phyloP scores from a whole-genome alignment of 1,284 basidiomycete genomes.

The Ustilago esculenta region DNA sequence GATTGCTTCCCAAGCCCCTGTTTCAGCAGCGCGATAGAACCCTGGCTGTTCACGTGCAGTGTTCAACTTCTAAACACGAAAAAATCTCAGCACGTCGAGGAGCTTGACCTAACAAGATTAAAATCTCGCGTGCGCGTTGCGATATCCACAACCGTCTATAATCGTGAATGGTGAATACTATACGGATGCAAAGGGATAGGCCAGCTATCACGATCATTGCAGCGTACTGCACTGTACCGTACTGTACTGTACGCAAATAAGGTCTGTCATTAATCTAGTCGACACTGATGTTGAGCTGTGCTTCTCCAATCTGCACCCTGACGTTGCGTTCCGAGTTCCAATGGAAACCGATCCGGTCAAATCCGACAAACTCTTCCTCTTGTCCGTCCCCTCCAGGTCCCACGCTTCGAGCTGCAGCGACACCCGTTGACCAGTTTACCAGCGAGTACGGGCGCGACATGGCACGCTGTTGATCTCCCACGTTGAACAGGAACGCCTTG shows the following conservation, averaged over 20 bases:
- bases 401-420: background rate
- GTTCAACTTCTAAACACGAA: too few species aligned
- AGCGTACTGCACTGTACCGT: too few species aligned
- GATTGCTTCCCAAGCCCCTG: constrained; percentile 2
- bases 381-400: background rate
- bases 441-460: background rate
- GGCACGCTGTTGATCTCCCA: constrained; percentile 32
- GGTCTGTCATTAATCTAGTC: too few species aligned
- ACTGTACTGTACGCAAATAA: too few species aligned
- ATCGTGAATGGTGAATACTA: too few species aligned
- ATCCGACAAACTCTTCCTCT: constrained; percentile 35
- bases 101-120: too few species aligned
- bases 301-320: constrained; percentile 53
- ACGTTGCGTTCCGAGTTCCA: constrained; percentile 59
- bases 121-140: too few species aligned
- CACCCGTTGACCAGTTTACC: too few species aligned
- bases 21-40: background rate
- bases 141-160: too few species aligned
- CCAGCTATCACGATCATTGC: too few species aligned
- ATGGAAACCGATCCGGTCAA: constrained; percentile 46
- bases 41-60: background rate
- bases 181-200: background rate
- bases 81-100: too few species aligned
- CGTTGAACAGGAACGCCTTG: constrained; percentile 60
- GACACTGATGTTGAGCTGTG: constrained; percentile 56